Evolutionary conservation across 1,284 basidiomycete species (phyloP).

Genomic region (Xerocomus nothofagi): DNA sequence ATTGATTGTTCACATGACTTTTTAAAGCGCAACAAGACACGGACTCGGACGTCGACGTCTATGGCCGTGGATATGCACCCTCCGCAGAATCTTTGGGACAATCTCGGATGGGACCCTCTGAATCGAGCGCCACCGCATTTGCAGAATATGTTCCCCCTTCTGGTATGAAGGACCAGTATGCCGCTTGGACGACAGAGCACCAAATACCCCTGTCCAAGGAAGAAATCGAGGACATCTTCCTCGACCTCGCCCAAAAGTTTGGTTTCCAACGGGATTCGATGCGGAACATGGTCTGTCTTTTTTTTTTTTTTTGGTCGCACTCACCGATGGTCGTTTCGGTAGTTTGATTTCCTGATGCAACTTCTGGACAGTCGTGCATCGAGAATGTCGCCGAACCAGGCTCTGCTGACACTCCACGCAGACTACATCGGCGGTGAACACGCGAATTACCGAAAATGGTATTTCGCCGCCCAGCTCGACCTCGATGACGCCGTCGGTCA

Average conservation of each 20-base stretch:
- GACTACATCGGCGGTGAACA: constrained; percentile 99
- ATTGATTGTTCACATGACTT: constrained; percentile 22
- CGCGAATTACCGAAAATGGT: constrained; percentile 98
- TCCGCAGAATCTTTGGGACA: constrained; percentile 71
- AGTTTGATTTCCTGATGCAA: constrained; percentile 99
- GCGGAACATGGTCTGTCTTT: constrained; percentile 76
- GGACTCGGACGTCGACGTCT: constrained; percentile 74
- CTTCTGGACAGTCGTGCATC: constrained; percentile 94
- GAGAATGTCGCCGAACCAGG: constrained; percentile 97
- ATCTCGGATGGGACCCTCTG: constrained; percentile 57
- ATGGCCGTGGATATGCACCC: constrained; percentile 64
- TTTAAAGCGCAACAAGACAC: constrained; percentile 60
- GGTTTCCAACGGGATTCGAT: constrained; percentile 95
- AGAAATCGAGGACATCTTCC: constrained; percentile 98
- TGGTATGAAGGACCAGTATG: constrained; percentile 76
- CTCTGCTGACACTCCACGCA: constrained; percentile 92
- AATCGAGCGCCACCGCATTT: constrained; percentile 59
- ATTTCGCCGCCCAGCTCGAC: constrained; percentile 98
- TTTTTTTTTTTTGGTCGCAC: not conserved
- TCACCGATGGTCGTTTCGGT: constrained; percentile 10
- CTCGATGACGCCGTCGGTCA: constrained; percentile 97
- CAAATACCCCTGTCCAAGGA: constrained; percentile 97
- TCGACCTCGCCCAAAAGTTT: constrained; percentile 98
- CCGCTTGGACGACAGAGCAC: constrained; percentile 90
- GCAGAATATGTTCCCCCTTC: constrained; percentile 51